Evolutionary conservation across 257 asterid species (phyloP).

Genomic region (Solanum pinnatisectum): DNA sequence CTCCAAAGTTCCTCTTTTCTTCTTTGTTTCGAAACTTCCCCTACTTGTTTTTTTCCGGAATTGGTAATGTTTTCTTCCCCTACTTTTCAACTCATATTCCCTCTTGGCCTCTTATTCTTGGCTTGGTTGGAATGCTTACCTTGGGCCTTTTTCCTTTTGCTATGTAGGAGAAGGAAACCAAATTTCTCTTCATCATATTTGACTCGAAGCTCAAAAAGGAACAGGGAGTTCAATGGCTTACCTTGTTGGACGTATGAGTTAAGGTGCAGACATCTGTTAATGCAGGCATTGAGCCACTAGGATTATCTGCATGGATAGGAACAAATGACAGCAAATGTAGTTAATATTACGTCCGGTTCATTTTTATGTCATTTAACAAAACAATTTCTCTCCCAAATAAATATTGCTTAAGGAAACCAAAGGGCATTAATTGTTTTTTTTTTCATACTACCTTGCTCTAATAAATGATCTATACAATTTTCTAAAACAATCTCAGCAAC

Average conservation of each 20-base stretch:
- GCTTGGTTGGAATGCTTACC: neutral
- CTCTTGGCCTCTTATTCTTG: neutral
- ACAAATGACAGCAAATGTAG: neutral
- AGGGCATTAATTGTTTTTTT: neutral
- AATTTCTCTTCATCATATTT: neutral
- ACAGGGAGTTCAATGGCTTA: conserved; percentile 6
- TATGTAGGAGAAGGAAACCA: neutral
- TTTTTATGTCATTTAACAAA: neutral
- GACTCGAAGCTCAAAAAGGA: neutral
- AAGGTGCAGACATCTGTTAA: conserved; percentile 17
- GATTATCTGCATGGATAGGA: conserved; percentile 27
- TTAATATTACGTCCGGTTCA: neutral
- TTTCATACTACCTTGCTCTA: neutral
- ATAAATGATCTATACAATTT: neutral
- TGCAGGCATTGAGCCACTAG: conserved; percentile 17
- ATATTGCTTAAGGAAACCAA: neutral
- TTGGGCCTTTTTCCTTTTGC: neutral
- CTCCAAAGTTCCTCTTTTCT: neutral
- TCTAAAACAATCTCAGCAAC: neutral
- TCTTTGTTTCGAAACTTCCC: neutral
- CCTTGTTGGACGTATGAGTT: conserved; percentile 20
- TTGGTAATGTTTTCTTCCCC: neutral
- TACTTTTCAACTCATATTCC: neutral
- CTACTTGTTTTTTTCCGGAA: neutral
- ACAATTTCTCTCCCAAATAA: neutral